Conservation (phyloP, 2,329 filamentous ascomycete genomes). For the Chrysosporium queenslandicum region DNA sequence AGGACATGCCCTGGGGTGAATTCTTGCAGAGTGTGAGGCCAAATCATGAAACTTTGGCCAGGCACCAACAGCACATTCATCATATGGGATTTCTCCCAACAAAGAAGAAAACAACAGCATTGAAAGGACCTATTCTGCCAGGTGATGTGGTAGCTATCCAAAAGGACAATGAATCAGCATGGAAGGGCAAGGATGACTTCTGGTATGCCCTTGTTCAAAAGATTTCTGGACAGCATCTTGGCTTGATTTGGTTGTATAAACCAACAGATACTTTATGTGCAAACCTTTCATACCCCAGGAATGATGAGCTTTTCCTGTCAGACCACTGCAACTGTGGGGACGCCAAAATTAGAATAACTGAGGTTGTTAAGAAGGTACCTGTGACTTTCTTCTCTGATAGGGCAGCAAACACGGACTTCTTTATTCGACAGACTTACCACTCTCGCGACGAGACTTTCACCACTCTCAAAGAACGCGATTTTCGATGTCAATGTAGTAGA, state of each 20-base stretch:
- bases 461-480: conserved; percentile 46
- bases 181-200: conserved; percentile 45
- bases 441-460: conserved; percentile 52
- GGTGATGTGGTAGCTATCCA: conserved; percentile 44
- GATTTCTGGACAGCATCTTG: conserved; percentile 41
- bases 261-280: conserved; percentile 61
- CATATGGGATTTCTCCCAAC: not conserved
- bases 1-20: conserved; percentile 47
- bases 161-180: conserved; percentile 44
- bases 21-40: conserved; percentile 26
- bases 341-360: conserved; percentile 42
- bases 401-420: conserved; percentile 44
- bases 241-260: conserved; percentile 65
- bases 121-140: conserved; percentile 23
- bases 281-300: conserved; percentile 56
- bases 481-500: conserved; percentile 42
- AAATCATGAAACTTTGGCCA: conserved; percentile 36
- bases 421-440: conserved; percentile 62
- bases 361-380: conserved; percentile 49
- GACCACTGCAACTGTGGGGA: conserved; percentile 63
- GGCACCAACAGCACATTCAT: conserved; percentile 2
- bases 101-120: conserved; percentile 28
- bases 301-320: conserved; percentile 66
- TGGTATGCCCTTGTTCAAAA: conserved; percentile 64
- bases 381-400: conserved; percentile 49